Evolutionary conservation across 192 early-diverging fungal genomes (phyloP).

Genomic region (Rhizophagus prolifer): DNA sequence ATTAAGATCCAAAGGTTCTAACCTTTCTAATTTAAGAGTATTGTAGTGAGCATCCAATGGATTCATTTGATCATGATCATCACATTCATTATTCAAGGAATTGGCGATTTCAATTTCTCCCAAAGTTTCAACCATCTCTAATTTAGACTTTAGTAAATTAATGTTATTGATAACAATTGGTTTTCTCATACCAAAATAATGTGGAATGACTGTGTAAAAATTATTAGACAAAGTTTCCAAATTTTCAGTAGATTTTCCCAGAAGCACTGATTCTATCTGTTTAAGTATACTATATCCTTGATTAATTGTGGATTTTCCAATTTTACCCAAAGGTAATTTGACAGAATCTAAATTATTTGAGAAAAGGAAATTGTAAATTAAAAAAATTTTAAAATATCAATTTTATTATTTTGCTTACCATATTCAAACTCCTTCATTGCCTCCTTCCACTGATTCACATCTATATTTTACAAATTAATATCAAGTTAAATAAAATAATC

Average conservation of each 20-base stretch:
- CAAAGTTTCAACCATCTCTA: slow-evolving; percentile 67
- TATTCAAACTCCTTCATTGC: too few relatives aligned
- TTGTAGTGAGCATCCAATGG: slow-evolving; percentile 62
- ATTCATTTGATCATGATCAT: slow-evolving; percentile 39
- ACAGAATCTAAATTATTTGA: too few relatives aligned
- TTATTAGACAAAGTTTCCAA: slow-evolving; percentile 44
- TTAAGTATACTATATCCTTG: slow-evolving; percentile 60
- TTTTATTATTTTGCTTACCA: too few relatives aligned
- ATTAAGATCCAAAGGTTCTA: slow-evolving; percentile 53
- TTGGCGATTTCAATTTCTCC: slow-evolving; percentile 69
- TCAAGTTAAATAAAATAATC: too few relatives aligned
- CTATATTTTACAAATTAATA: too few relatives aligned
- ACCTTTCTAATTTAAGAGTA: slow-evolving; percentile 51
- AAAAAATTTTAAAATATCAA: too few relatives aligned
- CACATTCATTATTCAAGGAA: slow-evolving; percentile 50
- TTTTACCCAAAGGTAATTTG: too few relatives aligned
- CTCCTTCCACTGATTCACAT: too few relatives aligned
- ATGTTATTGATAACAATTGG: slow-evolving; percentile 55
- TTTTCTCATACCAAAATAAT: slow-evolving; percentile 47
- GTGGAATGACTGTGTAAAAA: slow-evolving; percentile 77
- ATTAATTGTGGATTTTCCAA: slow-evolving; percentile 38
- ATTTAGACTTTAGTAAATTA: slow-evolving; percentile 52
- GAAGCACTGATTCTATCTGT: slow-evolving; percentile 50
- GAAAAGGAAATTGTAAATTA: too few relatives aligned
- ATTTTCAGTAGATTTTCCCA: not conserved